Base-by-base conservation (phyloP, 2,329 filamentous ascomycete genomes). In the Fusarium ramigenum region DNA sequence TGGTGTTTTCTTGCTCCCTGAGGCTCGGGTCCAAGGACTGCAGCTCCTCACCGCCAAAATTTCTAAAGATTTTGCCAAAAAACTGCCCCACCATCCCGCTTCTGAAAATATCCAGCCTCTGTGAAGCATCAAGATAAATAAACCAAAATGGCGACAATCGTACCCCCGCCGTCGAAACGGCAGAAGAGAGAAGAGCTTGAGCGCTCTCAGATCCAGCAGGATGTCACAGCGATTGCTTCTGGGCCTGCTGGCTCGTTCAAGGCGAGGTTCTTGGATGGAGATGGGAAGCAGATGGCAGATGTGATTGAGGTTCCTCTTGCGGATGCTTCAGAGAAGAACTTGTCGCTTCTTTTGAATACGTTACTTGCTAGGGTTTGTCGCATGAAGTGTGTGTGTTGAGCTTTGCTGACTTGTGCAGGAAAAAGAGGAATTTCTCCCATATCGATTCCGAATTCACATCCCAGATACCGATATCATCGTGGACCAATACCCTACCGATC, bases 131-230 rank as follows among this genome's bases (percentile, higher is more conserved):
- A 53, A 47, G 34, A 70, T 37, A 43, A 52, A 66, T 30, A 57
- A 52, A 57, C 40, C 32, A 72, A 56, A 50, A 97, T 97, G 94
- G 90, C 94, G 76, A 97, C 94, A 9, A 84, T 95, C 53, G 82
- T 92, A 10, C 94, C 94, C n/a, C 94, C 93, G 52, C 93, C 94
- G 9, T 95, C 92, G 59, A 98, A 98, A 83, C 90, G 95, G 70
- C 95, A 97, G 80, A 93, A 92, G 82, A 90, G 92, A 56, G 93
- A 93, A 76, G 88, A 88, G 28, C 87, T 92, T 44, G 93, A 94
- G 76, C 90, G 90, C 78, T 89, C 93, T 12, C 88, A 91, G 73
- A 85, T 90, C 52, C 94, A 97, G 79, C 92, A 96, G 79, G 91
- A 95, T 84, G 88, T 96, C 58, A 85, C 88, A 46, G 85, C 91